Base-by-base conservation (phyloP, 768 basidiomycete species). In the Lactarius evosmus region DNA sequence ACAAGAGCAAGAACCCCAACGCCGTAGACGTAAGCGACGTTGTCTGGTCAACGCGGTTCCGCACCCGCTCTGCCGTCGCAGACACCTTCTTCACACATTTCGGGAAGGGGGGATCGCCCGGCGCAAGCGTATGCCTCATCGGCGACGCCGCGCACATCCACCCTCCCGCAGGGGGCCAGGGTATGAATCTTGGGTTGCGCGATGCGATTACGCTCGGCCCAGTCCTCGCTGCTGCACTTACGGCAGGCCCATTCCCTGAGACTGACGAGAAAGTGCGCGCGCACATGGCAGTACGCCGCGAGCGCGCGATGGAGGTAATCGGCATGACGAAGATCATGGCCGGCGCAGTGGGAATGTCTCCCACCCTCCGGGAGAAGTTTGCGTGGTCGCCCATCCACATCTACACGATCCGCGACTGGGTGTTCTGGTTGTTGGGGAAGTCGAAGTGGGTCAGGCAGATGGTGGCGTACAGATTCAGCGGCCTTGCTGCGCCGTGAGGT, bases 151-250 rank as follows among this genome's bases (percentile, higher is more conserved):
- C 83, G 34, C 81, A 77, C 65, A 78, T 83, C 52, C 83, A 83
- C 61, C 80, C 83, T 0, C 83, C 83, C 27, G 74, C 78, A 7
- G 83, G 83, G 1, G 83, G 83, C 1, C 82, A 83, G 59, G 83
- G 83, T 12, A 81, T 85, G 82, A 83, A 83, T 65, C 76, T 84
- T n/a, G 81, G 83, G 6, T 72, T 85, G n/a, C 77, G 82, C 17
- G 83, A 85, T 63, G 82, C 79, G 7, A 70, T 83, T 25, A 73
- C 74, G 54, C 75, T 84, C 4, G 82, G 78, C 6, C 75, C 77
- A n/a, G 76, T 69, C 7, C 70, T 84, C 44, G 70, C 72, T 19
- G 71, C 74, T 5, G 54, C 59, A n/a, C 79, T 80, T 69, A 62
- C 77, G 1, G 66, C 46, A 4, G 67, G 66, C 33, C 12, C 63